Percentiles rank a stretch among this genome's conserved stretches.
Evolutionary conservation across 805 yeast species (phyloP).

Genomic region (Metschnikowia continentalis): DNA sequence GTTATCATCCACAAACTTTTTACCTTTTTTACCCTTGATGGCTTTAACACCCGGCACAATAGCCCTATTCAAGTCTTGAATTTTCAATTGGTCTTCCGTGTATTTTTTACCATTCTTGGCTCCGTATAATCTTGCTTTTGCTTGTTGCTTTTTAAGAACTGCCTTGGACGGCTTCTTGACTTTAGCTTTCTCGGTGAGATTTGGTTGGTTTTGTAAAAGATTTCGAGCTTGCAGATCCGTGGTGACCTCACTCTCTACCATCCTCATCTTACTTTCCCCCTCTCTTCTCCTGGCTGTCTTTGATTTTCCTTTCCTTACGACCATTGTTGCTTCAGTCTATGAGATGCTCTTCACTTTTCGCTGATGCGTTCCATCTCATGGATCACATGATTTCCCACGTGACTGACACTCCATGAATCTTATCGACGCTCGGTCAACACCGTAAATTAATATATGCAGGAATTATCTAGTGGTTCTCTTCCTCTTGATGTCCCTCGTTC

Average conservation of each 20-base stretch:
- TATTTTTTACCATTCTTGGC: constrained; percentile 53
- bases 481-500: not conserved
- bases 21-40: constrained; percentile 83
- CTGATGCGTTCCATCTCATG: not conserved
- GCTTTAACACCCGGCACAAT: constrained; percentile 77
- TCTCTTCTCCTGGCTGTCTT: constrained; percentile 54
- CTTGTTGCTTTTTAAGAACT: constrained; percentile 62
- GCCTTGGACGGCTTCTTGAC: constrained; percentile 47
- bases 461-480: not conserved
- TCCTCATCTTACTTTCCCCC: constrained; percentile 50
- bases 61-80: constrained; percentile 79
- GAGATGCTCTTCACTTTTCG: constrained; percentile 8
- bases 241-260: constrained; percentile 61
- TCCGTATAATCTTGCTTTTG: constrained; percentile 64
- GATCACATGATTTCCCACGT: not conserved
- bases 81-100: constrained; percentile 71
- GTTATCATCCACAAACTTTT: constrained; percentile 69
- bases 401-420: not conserved
- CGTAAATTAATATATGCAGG: not conserved
- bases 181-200: constrained; percentile 55
- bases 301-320: constrained; percentile 47
- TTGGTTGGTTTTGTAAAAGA: constrained; percentile 54
- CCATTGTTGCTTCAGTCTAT: constrained; percentile 36
- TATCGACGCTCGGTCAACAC: constrained; percentile 2
- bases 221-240: constrained; percentile 68